A percentile compares a stretch with the other conserved stretches of the same genome.
phyloP scores from a whole-genome alignment of 345 rosid species.

The Hibiscus tridactylites region DNA sequence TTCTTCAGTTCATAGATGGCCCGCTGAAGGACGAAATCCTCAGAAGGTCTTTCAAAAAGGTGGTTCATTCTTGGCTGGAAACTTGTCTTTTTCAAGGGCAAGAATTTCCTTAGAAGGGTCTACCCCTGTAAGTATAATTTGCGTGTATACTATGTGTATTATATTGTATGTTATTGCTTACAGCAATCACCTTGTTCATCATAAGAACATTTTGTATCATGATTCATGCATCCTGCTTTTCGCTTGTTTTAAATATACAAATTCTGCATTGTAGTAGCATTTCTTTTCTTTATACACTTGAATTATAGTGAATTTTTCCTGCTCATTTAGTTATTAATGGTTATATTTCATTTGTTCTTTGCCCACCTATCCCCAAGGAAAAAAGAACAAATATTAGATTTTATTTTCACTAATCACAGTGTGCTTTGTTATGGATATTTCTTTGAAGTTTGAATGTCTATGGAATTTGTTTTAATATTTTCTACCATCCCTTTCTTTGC shows the following conservation, averaged over 20 bases:
- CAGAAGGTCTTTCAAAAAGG: constrained; percentile 80
- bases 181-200: neutral
- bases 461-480: neutral
- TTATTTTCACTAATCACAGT: neutral
- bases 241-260: neutral
- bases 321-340: neutral
- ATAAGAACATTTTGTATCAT: neutral
- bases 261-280: neutral
- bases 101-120: constrained; percentile 94
- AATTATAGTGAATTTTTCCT: neutral
- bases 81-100: constrained; percentile 89
- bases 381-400: neutral
- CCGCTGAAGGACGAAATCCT: constrained; percentile 82
- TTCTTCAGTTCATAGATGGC: constrained; percentile 89
- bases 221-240: neutral
- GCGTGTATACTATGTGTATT: neutral
- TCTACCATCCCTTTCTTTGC: neutral
- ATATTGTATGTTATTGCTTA: neutral
- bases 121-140: constrained; percentile 54
- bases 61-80: constrained; percentile 96
- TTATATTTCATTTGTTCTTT: neutral
- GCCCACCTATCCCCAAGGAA: neutral
- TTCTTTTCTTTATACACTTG: neutral
- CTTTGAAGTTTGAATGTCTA: neutral
- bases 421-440: neutral